Evolutionary conservation across 2,329 filamentous ascomycete species (phyloP).

Genomic region (Fusarium albosuccineum): DNA sequence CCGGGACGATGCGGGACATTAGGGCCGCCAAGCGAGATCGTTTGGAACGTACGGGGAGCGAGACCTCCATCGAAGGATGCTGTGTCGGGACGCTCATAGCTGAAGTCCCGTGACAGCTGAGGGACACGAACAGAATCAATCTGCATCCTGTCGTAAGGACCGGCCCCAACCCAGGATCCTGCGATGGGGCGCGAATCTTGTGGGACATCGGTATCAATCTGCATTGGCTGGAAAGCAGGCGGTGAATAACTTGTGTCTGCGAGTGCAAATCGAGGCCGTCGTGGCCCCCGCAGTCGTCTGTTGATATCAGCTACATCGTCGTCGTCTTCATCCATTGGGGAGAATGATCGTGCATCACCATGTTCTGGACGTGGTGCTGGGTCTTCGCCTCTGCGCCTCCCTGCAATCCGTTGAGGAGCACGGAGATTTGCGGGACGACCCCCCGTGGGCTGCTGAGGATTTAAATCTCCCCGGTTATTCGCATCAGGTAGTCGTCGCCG

Average conservation of each 20-base stretch:
- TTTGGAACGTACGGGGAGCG: no score
- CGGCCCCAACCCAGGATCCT: no score
- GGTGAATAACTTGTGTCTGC: neutral
- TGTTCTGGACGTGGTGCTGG: neutral
- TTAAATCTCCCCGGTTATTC: neutral
- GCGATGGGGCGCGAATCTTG: neutral
- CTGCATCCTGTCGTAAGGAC: no score
- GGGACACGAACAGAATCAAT: no score
- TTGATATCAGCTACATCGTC: neutral
- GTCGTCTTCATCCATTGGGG: no score
- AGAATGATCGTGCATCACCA: no score
- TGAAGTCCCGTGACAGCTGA: no score
- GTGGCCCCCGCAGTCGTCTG: neutral
- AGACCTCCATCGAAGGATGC: neutral
- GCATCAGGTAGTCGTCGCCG: no score
- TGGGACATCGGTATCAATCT: neutral
- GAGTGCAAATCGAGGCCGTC: no score
- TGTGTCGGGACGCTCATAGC: no score
- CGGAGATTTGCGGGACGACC: neutral
- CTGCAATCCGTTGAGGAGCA: conserved; percentile 2
- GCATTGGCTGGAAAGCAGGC: neutral
- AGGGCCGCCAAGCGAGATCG: no score
- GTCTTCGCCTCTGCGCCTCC: neutral
- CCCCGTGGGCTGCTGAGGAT: neutral
- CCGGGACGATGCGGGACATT: no score